phyloP scores from a whole-genome alignment of 1,284 basidiomycete genomes.

The Schizophyllum commune region DNA sequence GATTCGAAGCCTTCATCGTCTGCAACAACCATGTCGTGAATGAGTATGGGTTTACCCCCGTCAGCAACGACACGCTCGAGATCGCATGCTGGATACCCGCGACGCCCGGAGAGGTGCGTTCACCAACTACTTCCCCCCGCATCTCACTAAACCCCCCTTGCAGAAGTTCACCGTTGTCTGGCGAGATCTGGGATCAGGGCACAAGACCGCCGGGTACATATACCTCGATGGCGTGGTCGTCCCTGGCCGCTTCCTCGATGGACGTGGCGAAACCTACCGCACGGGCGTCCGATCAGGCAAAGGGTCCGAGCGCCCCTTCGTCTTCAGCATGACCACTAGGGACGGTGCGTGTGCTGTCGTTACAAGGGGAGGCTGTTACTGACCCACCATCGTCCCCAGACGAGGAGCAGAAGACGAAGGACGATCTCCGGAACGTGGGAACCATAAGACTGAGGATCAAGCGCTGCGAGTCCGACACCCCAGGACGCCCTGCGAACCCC shows the following conservation, averaged over 20 bases:
- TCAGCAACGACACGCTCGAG: conserved; percentile 32
- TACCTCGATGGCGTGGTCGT: conserved; percentile 49
- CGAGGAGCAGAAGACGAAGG: conserved; percentile 11
- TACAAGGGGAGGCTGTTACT: not conserved
- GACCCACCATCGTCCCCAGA: conserved; percentile 4
- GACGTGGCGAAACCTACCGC: conserved; percentile 40
- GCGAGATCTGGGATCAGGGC: conserved; percentile 45
- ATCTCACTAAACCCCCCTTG: conserved; percentile 1
- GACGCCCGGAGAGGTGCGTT: conserved; percentile 42
- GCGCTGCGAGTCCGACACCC: conserved; percentile 23
- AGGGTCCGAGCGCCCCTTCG: conserved; percentile 46
- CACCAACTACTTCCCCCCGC: not conserved
- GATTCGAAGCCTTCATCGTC: conserved; percentile 60
- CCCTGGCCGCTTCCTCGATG: conserved; percentile 51
- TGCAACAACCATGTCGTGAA: conserved; percentile 37
- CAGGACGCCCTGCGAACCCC: conserved; percentile 26
- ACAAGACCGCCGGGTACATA: conserved; percentile 50
- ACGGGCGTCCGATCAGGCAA: conserved; percentile 36
- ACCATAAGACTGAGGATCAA: conserved; percentile 51
- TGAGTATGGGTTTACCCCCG: conserved; percentile 34
- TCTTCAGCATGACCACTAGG: conserved; percentile 35
- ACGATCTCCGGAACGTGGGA: conserved; percentile 33
- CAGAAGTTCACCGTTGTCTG: conserved; percentile 54
- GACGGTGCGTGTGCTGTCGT: conserved; percentile 19
- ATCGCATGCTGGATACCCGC: conserved; percentile 62